Percentiles rank a stretch among this genome's conserved stretches.
Conservation (phyloP, 352 stramenopile species). For the Pythium aphanidermatum region DNA sequence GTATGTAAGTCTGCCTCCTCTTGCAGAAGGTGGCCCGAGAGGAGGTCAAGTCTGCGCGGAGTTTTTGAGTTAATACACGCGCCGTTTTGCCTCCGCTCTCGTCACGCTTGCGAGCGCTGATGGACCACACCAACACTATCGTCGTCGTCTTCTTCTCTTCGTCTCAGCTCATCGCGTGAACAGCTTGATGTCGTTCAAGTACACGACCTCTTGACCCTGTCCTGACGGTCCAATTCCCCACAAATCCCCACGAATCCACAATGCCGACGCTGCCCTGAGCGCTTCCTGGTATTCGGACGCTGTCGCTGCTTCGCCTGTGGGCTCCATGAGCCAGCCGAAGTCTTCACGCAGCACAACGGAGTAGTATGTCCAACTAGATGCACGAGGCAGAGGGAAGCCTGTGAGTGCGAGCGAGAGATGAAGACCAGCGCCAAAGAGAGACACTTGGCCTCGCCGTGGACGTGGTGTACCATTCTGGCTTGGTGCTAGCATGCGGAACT, state of each 20-base stretch:
- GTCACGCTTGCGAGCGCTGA: too few species aligned
- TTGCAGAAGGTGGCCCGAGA: too few species aligned
- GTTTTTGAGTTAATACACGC: too few species aligned
- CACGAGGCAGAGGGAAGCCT: slow-evolving; percentile 40
- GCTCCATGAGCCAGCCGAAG: slow-evolving; percentile 69
- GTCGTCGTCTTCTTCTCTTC: too few species aligned
- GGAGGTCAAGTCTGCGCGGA: too few species aligned
- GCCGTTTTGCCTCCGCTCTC: too few species aligned
- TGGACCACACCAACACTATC: too few species aligned
- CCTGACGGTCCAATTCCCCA: slow-evolving; percentile 42
- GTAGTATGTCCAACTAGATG: slow-evolving; percentile 52
- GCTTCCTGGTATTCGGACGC: slow-evolving; percentile 25
- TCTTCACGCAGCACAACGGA: slow-evolving; percentile 63
- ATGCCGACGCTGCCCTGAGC: slow-evolving; percentile 21
- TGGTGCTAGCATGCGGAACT: slow-evolving; percentile 64
- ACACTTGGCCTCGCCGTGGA: slow-evolving; percentile 42
- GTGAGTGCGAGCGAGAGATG: slow-evolving; percentile 44
- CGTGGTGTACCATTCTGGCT: slow-evolving; percentile 60
- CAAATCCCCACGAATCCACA: slow-evolving; percentile 67
- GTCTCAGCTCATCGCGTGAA: slow-evolving; percentile 29
- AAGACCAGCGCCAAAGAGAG: slow-evolving; percentile 28
- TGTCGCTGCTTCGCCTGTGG: slow-evolving; percentile 24
- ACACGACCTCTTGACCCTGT: slow-evolving; percentile 62
- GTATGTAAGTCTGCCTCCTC: too few species aligned
- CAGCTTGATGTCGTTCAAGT: slow-evolving; percentile 58